Conservation (phyloP, 768 basidiomycete genomes). For the Tricholoma sp. region DNA sequence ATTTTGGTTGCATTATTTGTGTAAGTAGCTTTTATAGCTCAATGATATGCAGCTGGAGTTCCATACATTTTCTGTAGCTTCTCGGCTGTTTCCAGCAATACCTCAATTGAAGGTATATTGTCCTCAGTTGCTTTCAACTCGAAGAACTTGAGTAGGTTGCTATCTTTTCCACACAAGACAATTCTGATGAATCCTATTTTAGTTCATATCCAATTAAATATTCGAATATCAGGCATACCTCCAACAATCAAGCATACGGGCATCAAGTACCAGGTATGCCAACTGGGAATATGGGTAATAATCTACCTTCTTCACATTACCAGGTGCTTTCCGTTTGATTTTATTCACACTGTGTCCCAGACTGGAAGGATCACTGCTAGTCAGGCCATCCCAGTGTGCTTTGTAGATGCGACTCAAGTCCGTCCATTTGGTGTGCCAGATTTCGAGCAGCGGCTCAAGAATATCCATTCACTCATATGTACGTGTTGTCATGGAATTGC, state of each 20-base stretch:
- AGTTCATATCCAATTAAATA: background rate
- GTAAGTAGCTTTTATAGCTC: background rate
- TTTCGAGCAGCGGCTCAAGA: constrained; percentile 21
- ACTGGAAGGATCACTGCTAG: constrained; percentile 21
- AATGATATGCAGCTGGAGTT: background rate
- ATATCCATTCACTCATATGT: constrained; percentile 14
- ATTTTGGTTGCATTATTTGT: background rate
- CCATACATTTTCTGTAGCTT: background rate
- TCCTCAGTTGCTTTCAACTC: background rate
- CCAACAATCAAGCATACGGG: constrained; percentile 30
- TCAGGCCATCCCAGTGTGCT: constrained; percentile 24
- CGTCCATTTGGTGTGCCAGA: constrained; percentile 27
- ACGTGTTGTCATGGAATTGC: constrained; percentile 21
- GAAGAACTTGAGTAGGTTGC: background rate
- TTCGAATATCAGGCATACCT: constrained; percentile 12
- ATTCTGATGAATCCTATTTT: background rate
- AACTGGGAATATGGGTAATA: constrained; percentile 22
- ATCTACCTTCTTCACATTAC: constrained; percentile 30
- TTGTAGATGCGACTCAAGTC: constrained; percentile 23
- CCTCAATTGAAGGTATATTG: background rate
- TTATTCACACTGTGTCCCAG: constrained; percentile 26
- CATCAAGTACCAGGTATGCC: constrained; percentile 21
- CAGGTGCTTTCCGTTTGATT: constrained; percentile 22
- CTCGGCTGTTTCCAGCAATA: background rate
- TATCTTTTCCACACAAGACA: background rate